phyloP scores from a whole-genome alignment of 2,329 filamentous ascomycete genomes.

The Sclerotinia sclerotiorum region DNA sequence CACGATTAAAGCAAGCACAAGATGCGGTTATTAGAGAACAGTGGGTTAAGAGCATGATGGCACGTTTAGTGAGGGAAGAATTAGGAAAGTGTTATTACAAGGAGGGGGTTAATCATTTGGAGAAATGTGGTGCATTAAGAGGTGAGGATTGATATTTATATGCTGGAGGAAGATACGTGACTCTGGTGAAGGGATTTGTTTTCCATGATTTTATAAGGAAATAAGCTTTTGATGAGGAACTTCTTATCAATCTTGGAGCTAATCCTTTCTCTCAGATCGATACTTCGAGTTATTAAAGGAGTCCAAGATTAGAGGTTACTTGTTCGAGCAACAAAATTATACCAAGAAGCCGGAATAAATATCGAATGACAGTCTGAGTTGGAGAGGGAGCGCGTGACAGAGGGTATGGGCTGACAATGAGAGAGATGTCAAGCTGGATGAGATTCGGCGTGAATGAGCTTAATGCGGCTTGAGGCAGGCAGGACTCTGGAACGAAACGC shows the following conservation, averaged over 20 bases:
- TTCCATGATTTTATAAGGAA: not conserved
- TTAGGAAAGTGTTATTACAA: constrained; percentile 81
- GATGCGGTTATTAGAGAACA: constrained; percentile 81
- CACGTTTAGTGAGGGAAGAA: constrained; percentile 76
- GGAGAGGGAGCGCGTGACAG: not conserved
- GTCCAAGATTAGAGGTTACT: constrained; percentile 74
- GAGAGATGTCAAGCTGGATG: not conserved
- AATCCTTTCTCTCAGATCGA: constrained; percentile 55
- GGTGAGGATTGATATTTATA: constrained; percentile 53
- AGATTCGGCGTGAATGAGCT: not conserved
- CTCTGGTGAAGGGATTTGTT: not conserved
- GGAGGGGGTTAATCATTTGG: constrained; percentile 83
- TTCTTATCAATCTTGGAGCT: constrained; percentile 5
- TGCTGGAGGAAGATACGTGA: not conserved
- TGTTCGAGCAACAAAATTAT: constrained; percentile 80
- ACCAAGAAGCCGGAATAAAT: constrained; percentile 48
- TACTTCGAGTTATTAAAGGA: constrained; percentile 77
- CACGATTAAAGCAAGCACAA: constrained; percentile 77
- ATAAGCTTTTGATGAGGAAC: not conserved
- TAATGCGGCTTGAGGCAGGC: not conserved
- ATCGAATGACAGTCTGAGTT: not conserved
- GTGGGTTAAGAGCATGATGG: constrained; percentile 91
- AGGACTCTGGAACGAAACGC: not conserved
- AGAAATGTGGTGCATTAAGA: constrained; percentile 80
- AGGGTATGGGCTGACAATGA: not conserved